Base-by-base conservation (phyloP, 2,329 filamentous ascomycete species). In the Parascedosporium putredinis region DNA sequence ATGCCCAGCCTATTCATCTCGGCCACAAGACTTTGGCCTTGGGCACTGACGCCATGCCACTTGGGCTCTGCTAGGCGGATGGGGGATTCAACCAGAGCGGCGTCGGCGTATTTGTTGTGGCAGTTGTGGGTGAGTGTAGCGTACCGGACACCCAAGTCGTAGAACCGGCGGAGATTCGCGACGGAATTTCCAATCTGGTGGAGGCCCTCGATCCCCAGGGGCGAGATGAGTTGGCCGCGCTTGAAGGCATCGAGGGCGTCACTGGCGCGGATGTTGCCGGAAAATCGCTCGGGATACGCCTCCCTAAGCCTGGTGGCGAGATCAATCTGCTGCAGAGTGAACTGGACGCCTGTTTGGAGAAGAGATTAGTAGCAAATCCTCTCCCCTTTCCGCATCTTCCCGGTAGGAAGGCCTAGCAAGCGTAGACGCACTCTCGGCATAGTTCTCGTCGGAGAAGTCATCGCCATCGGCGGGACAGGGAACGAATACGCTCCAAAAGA, bases 1-100 rank as follows among this genome's bases (percentile, higher is more conserved):
- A 96, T 89, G 23, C 91, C 91, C 2, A 96, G 71, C 3, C 91
- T 79, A 63, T 96, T 97, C 90, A 97, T 96, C 70, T 97, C 91
- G 31, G 73, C 72, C 42, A 97, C 72, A 1, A 96, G 67, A 10
- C 73, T 62, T 47, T 78, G 76, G 4, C 91, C 91, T 1, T 74
- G 74, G 1, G 75, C 70, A 52, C 84, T 91, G 1, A 97, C 73
- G 2, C 91, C 91, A 48, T 75, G 70, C 78, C 83, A 86, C 50
- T 76, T 69, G 0, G 84, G 78, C 48, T 75, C 64, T 52, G 78
- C 72, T 64, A 70, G 66, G 56, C 67, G 60, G 12, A 70, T 57
- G 1, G 77, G 75, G 25, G 68, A 63, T 53, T 84, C 72, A 57
- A 73, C 71, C 5, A 93, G 66, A 2, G 90, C 90, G 3, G 89